A percentile compares a stretch with the other conserved stretches of the same genome.
phyloP scores from a whole-genome alignment of 2,329 filamentous ascomycete species.

The Fusarium odoratissimum region DNA sequence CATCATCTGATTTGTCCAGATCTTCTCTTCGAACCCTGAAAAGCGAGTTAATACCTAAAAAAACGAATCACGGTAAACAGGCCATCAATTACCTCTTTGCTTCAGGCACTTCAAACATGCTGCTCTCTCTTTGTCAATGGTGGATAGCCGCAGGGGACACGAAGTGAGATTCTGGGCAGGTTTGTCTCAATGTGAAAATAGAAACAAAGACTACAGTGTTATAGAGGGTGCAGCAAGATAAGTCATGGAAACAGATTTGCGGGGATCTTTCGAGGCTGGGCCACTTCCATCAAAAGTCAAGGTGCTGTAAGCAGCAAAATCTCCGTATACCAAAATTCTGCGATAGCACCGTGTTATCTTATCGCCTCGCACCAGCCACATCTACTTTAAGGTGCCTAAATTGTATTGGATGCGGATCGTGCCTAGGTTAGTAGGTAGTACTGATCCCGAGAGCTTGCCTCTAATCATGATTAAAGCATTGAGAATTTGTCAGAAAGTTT shows the following conservation, averaged over 20 bases:
- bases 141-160: not conserved
- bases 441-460: not conserved
- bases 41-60: slow-evolving; percentile 8
- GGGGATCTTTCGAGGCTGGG: slow-evolving; percentile 11
- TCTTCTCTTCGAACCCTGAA: slow-evolving; percentile 67
- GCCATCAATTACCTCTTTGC: slow-evolving; percentile 48
- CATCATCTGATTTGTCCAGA: slow-evolving; percentile 55
- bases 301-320: slow-evolving; percentile 4
- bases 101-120: slow-evolving; percentile 48
- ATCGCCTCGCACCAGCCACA: slow-evolving; percentile 29
- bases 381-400: not conserved
- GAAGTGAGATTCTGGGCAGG: slow-evolving; percentile 4
- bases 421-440: not conserved
- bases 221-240: not conserved
- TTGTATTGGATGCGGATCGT: not conserved
- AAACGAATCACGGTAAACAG: not conserved
- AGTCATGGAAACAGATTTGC: not conserved
- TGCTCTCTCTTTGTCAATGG: not conserved
- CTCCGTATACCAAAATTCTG: slow-evolving; percentile 33
- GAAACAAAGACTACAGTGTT: not conserved
- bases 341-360: slow-evolving; percentile 40
- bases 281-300: slow-evolving; percentile 25
- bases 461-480: not conserved
- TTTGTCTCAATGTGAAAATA: not conserved
- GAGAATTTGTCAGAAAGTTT: not conserved